Base-by-base conservation (phyloP, 768 basidiomycete species). In the Suillus paluster region DNA sequence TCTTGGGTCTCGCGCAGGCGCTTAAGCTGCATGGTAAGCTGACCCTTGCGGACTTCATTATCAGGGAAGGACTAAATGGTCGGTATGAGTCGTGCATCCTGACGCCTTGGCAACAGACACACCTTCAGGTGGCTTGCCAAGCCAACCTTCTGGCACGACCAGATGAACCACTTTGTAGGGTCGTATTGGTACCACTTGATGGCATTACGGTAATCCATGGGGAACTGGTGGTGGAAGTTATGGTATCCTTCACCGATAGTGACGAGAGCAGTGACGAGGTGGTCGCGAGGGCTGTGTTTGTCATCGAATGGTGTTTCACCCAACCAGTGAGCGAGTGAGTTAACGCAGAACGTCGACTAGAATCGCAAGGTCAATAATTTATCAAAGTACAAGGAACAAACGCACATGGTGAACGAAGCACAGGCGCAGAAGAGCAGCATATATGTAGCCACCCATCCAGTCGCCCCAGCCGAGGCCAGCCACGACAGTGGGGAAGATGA, bases 161-260 rank as follows among this genome's bases (percentile, higher is more conserved):
- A 78, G 70, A 90, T 89, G 75, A 90, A 87, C 95, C 95, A 96
- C 78, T 97, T 95, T 4, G 95, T 95, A 4, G 94, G 94, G 71
- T 95, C 93, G 70, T 94, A 95, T 73, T 95, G 94, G 72, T 86
- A 87, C 87, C 88, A 90, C 76, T 83, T 94, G 82, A 97, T 94
- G 60, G 95, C 95, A 71, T 97, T 97, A 27, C 95, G 86, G 80
- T 95, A 98, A 76, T 98, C 95, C 92, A 94, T 94, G 8, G 95
- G 95, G 86, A 97, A 97, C 62, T 86, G 87, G 71, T 98, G 95
- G 79, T 98, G 95, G 86, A 97, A 97, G 78, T 98, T 98, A 83
- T 98, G 95, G 80, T 98, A 98, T 17, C 95, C 95, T 76, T 98
- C 95, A 58, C 95, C 95, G 70, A 96, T 89, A 41, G 95, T 97